Evolutionary conservation across 176 grass and related monocot genomes (phyloP).

Genomic region (Musa schizocarpa): DNA sequence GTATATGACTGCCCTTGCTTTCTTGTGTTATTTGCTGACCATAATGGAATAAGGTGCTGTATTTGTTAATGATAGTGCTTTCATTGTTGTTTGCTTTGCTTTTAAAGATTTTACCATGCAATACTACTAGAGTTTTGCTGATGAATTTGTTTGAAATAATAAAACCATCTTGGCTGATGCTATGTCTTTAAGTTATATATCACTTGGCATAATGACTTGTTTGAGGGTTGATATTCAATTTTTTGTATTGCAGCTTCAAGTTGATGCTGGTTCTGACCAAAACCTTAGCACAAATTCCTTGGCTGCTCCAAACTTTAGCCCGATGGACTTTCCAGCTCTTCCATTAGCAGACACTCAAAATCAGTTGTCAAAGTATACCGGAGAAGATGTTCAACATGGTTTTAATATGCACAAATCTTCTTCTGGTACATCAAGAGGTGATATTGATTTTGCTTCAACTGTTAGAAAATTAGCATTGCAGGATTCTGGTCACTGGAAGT

Average conservation of each 20-base stretch:
- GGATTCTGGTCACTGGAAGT: conserved; percentile 56
- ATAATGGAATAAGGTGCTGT: too few species aligned
- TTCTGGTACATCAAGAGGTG: conserved; percentile 36
- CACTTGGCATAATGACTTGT: too few species aligned
- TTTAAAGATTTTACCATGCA: too few species aligned
- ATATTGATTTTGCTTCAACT: conserved; percentile 77
- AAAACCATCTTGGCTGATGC: too few species aligned
- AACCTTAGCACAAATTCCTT: conserved; percentile 32
- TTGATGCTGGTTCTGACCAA: conserved; percentile 48
- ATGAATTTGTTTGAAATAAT: too few species aligned
- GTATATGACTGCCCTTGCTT: too few species aligned
- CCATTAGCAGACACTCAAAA: conserved; percentile 52
- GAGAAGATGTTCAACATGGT: conserved; percentile 25
- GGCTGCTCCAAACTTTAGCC: conserved; percentile 59
- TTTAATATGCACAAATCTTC: conserved; percentile 28
- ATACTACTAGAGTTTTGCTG: too few species aligned
- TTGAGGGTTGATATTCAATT: neutral
- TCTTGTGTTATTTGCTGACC: too few species aligned
- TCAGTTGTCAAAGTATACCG: conserved; percentile 36
- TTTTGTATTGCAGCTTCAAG: conserved; percentile 66
- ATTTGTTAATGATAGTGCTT: too few species aligned
- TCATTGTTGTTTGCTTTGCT: too few species aligned
- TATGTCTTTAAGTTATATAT: too few species aligned
- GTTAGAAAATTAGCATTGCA: conserved; percentile 61
- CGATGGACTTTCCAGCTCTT: conserved; percentile 73